These are phyloP conservation scores for Phoma sp. DNA, from an alignment of 2,329 filamentous ascomycete species.

Conservation along the genomic window DNA sequence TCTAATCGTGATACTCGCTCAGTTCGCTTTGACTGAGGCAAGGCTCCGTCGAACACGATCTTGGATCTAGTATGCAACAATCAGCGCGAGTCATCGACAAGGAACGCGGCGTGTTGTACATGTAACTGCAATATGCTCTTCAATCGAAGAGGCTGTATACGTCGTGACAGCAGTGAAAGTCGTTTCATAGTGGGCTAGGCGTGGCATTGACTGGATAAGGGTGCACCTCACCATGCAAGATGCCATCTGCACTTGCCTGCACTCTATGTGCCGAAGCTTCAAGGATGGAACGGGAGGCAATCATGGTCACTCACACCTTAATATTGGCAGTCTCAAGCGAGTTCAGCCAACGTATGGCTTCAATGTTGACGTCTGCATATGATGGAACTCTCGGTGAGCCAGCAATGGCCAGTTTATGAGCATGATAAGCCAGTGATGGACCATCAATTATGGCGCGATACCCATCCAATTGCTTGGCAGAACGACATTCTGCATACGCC, in stretches of 20 bases:
- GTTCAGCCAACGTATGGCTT: constrained; percentile 65
- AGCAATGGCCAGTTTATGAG: constrained; percentile 60
- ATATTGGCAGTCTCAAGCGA: constrained; percentile 62
- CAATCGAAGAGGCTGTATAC: not conserved
- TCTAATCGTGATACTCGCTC: constrained; percentile 68
- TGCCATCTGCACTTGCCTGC: constrained; percentile 1
- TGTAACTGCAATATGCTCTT: not conserved
- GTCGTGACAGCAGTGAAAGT: not conserved
- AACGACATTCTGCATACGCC: constrained; percentile 38
- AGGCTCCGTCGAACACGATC: constrained; percentile 85
- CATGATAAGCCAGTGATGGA: constrained; percentile 76
- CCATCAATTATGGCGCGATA: constrained; percentile 69
- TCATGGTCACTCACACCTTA: constrained; percentile 62
- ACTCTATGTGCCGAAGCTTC: not conserved
- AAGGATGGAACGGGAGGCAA: constrained; percentile 13
- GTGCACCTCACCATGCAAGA: constrained; percentile 11
- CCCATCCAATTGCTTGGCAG: constrained; percentile 29
- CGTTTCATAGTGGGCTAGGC: constrained; percentile 4
- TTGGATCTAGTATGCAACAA: constrained; percentile 48
- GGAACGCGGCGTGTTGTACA: too few relatives aligned
- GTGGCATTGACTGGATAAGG: constrained; percentile 15
- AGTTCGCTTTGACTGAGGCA: constrained; percentile 70
- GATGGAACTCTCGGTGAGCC: constrained; percentile 34
- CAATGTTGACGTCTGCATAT: constrained; percentile 67
- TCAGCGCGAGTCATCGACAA: not conserved